Percentiles rank a stretch among this genome's conserved stretches.
Evolutionary conservation across 768 basidiomycete species (phyloP).

Genomic region (Amanita jacksonii): DNA sequence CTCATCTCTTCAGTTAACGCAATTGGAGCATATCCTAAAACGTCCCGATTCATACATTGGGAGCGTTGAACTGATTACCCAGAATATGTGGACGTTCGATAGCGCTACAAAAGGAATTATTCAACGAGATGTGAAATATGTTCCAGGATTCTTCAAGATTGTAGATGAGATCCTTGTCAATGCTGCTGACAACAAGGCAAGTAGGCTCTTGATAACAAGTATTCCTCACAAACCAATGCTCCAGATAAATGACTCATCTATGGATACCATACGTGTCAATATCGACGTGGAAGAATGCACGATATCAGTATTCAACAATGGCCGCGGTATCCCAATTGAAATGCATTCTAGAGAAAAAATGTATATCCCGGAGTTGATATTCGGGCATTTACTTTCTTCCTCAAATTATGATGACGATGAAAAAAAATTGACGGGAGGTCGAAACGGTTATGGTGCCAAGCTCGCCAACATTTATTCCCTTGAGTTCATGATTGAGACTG

Average conservation of each 20-base stretch:
- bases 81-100: slow-evolving; percentile 93
- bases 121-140: slow-evolving; percentile 75
- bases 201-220: slow-evolving; percentile 11
- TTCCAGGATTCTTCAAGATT: slow-evolving; percentile 99
- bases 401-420: slow-evolving; percentile 99
- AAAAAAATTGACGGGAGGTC: slow-evolving; percentile 96
- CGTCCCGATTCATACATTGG: slow-evolving; percentile 96
- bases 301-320: slow-evolving; percentile 95
- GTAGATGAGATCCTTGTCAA: slow-evolving; percentile 99
- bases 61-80: slow-evolving; percentile 81
- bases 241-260: slow-evolving; percentile 84
- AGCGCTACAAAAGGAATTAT: slow-evolving; percentile 76
- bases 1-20: slow-evolving; percentile 56
- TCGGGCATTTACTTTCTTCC: slow-evolving; percentile 87
- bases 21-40: slow-evolving; percentile 89
- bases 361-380: slow-evolving; percentile 95
- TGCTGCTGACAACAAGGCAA: slow-evolving; percentile 97
- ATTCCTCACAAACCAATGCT: not conserved
- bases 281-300: slow-evolving; percentile 76
- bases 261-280: slow-evolving; percentile 86
- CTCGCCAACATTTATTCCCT: slow-evolving; percentile 97
- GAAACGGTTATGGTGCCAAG: slow-evolving; percentile 98
- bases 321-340: slow-evolving; percentile 93
- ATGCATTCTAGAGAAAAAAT: slow-evolving; percentile 89
- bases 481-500: slow-evolving; percentile 94